A percentile compares a stretch with the other conserved stretches of the same genome.
Conservation (phyloP, 306 rosid species). For the Cucurbita maxima region DNA sequence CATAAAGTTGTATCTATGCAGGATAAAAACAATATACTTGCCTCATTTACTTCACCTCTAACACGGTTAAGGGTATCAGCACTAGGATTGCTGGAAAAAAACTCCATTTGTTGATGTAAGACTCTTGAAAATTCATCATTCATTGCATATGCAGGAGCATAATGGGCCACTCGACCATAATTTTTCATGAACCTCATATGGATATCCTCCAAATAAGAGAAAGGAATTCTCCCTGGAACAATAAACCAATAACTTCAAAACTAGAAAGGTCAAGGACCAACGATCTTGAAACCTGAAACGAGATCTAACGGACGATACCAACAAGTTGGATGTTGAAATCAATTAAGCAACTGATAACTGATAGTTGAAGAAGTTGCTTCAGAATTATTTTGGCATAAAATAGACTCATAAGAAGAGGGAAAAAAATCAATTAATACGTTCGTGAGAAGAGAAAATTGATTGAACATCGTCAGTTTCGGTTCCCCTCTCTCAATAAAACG, state of each 20-base stretch:
- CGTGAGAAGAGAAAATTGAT: not conserved
- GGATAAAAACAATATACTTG: constrained; percentile 31
- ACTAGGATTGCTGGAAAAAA: constrained; percentile 66
- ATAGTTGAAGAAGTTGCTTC: not conserved
- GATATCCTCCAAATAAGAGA: constrained; percentile 86
- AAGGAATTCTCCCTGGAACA: constrained; percentile 82
- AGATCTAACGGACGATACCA: not conserved
- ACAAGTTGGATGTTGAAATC: not conserved
- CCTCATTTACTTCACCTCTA: constrained; percentile 95
- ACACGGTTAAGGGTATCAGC: constrained; percentile 85
- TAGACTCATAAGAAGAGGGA: not conserved
- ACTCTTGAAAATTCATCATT: constrained; percentile 97
- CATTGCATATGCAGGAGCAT: constrained; percentile 96
- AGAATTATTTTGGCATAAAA: not conserved
- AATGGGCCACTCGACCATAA: constrained; percentile 69
- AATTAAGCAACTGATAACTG: not conserved
- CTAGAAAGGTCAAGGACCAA: not conserved
- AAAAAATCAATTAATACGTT: not conserved
- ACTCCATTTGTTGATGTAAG: constrained; percentile 96
- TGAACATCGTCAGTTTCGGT: not conserved
- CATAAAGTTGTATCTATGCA: not conserved
- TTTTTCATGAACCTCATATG: constrained; percentile 99
- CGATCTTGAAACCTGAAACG: not conserved
- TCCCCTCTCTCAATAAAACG: not conserved
- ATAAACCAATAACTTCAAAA: constrained; percentile 6